These are phyloP conservation scores for Globisporangium cederbergense DNA, from an alignment of 352 stramenopile genomes.

Conservation along the genomic window DNA sequence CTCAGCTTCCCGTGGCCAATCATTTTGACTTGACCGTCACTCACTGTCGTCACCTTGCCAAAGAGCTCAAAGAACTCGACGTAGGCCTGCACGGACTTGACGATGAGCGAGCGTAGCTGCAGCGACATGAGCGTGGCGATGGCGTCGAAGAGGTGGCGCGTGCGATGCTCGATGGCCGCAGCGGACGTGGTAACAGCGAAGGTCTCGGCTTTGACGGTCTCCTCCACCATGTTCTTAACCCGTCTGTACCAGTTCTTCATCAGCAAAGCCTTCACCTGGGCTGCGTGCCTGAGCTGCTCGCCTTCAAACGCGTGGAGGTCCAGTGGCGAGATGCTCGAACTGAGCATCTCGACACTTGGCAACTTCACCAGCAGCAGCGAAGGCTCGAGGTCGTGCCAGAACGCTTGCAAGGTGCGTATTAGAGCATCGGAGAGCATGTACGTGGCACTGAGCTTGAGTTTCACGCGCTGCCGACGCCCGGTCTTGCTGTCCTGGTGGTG, in stretches of 20 bases:
- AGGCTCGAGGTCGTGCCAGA: conserved; percentile 59
- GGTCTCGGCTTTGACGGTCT: conserved; percentile 23
- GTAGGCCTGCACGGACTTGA: conserved; percentile 64
- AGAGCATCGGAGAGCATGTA: conserved; percentile 52
- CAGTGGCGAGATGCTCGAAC: conserved; percentile 22
- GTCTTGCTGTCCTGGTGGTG: conserved; percentile 22
- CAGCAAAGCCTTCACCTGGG: conserved; percentile 33
- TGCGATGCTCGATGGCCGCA: conserved; percentile 20
- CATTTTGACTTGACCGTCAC: neutral
- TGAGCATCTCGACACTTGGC: conserved; percentile 27
- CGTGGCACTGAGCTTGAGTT: conserved; percentile 32
- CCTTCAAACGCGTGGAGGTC: conserved; percentile 54
- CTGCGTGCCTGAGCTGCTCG: conserved; percentile 46
- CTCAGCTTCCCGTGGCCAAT: too few species aligned
- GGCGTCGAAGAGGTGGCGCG: conserved; percentile 55
- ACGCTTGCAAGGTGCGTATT: conserved; percentile 47
- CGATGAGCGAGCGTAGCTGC: conserved; percentile 59
- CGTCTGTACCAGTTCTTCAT: conserved; percentile 65
- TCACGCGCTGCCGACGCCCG: conserved; percentile 32
- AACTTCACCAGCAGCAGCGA: conserved; percentile 47
- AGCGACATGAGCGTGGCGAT: conserved; percentile 73
- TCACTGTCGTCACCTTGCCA: conserved; percentile 7
- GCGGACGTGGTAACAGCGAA: conserved; percentile 24
- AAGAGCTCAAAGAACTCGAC: conserved; percentile 69
- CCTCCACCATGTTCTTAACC: conserved; percentile 46